These are phyloP conservation scores for Bassia scoparia DNA, from an alignment of 148 eudicot genomes.

Conservation along the genomic window DNA sequence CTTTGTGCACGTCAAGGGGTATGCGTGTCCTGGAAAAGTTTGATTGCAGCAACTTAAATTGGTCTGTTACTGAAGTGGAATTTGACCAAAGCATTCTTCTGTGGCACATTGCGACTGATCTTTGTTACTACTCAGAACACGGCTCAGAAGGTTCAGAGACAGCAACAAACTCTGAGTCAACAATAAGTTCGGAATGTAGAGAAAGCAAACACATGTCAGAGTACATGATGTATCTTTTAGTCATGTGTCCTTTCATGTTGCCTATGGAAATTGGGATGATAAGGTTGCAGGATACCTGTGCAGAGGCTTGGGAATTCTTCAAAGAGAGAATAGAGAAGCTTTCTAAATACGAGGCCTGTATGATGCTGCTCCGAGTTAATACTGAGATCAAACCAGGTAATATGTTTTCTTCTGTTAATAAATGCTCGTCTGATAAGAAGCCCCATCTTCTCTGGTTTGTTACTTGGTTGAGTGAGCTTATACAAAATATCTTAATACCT, in stretches of 20 bases:
- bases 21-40: conserved; percentile 13
- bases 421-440: too few species aligned
- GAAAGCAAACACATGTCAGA: conserved; percentile 46
- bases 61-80: conserved; percentile 32
- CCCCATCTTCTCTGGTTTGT: not conserved
- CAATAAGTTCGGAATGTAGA: not conserved
- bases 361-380: conserved; percentile 38
- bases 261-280: conserved; percentile 54
- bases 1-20: conserved; percentile 30
- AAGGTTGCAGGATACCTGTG: conserved; percentile 45
- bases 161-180: not conserved
- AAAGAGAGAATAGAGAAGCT: conserved; percentile 14
- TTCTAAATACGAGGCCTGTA: conserved; percentile 20
- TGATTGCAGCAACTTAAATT: not conserved
- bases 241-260: conserved; percentile 43
- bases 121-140: conserved; percentile 34
- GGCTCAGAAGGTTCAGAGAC: not conserved
- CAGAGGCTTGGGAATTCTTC: conserved; percentile 43
- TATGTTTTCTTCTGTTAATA: not conserved
- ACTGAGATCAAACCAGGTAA: conserved; percentile 39
- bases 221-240: conserved; percentile 53
- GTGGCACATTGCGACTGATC: conserved; percentile 60
- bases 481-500: not conserved
- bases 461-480: not conserved
- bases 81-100: conserved; percentile 48